Evolutionary conservation across 192 early-diverging fungal species (phyloP).

Genomic region (Coemansia erecta): DNA sequence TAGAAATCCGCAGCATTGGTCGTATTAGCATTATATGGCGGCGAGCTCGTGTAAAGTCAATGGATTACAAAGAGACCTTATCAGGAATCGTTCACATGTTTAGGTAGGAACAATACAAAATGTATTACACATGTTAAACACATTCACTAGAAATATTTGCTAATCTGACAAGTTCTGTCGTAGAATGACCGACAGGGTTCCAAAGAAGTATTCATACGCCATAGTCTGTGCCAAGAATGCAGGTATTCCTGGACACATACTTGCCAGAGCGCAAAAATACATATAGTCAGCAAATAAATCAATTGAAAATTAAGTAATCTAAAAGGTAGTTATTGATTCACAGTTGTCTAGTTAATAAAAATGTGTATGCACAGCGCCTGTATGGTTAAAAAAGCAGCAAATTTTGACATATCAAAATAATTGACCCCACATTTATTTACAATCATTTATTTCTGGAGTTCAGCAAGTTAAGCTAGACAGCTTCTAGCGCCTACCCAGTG

Average conservation of each 20-base stretch:
- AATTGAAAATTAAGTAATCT: too few species aligned
- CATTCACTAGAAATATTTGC: background rate
- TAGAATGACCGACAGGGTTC: background rate
- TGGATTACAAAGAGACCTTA: background rate
- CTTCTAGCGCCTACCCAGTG: too few species aligned
- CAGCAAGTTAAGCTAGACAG: too few species aligned
- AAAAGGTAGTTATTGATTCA: too few species aligned
- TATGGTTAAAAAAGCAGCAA: too few species aligned
- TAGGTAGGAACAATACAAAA: too few species aligned
- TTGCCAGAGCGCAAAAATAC: conserved; percentile 11
- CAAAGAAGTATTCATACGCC: conserved; percentile 4
- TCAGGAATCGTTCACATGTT: background rate
- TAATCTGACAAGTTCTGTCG: background rate
- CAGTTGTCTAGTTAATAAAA: too few species aligned
- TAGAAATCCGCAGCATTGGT: background rate
- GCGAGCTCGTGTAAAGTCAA: background rate
- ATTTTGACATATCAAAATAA: too few species aligned
- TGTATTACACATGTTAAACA: background rate
- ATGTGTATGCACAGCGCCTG: too few species aligned
- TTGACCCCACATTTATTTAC: too few species aligned
- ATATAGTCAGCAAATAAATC: conserved; percentile 2
- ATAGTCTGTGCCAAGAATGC: conserved; percentile 26
- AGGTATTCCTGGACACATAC: conserved; percentile 20
- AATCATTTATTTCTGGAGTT: too few species aligned
- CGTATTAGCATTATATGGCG: background rate